Percentiles rank a stretch among this genome's conserved stretches.
Evolutionary conservation across 1,284 basidiomycete species (phyloP).

Genomic region (Ustilago vetiveriae): DNA sequence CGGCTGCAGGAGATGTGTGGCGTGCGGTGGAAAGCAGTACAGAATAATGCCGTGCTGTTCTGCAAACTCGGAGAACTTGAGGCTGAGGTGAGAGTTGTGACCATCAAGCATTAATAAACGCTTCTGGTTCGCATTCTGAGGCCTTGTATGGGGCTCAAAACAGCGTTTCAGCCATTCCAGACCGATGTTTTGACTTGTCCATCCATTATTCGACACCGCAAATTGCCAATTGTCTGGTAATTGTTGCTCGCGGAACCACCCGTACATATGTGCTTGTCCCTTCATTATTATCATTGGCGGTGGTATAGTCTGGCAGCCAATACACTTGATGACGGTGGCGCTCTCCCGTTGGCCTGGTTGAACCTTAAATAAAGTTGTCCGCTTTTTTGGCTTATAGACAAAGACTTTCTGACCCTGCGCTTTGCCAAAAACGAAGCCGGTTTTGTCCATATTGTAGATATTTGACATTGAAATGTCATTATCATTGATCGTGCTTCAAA

Average conservation of each 20-base stretch:
- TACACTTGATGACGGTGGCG: conserved; percentile 5
- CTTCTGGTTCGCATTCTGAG: background rate
- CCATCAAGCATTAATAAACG: conserved; percentile 5
- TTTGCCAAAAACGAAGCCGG: conserved; percentile 6
- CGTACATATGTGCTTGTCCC: background rate
- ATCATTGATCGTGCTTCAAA: background rate
- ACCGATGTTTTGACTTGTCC: conserved; percentile 1
- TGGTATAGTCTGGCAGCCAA: background rate
- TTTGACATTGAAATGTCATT: background rate
- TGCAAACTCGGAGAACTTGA: background rate
- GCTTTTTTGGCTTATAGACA: background rate
- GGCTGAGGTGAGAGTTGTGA: background rate
- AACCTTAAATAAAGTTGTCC: background rate
- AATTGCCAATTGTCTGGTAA: background rate
- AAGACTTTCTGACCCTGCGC: background rate
- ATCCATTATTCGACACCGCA: background rate
- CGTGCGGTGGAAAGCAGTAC: conserved; percentile 5
- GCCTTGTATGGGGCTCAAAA: conserved; percentile 3
- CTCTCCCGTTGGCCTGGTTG: conserved; percentile 4
- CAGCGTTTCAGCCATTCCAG: background rate
- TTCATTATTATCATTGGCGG: background rate
- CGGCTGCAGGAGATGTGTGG: conserved; percentile 7
- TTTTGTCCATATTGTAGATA: conserved; percentile 8
- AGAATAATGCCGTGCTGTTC: background rate
- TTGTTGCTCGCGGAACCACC: background rate